These are phyloP conservation scores for Ustulina deusta DNA, from an alignment of 2,329 filamentous ascomycete genomes.

Conservation along the genomic window DNA sequence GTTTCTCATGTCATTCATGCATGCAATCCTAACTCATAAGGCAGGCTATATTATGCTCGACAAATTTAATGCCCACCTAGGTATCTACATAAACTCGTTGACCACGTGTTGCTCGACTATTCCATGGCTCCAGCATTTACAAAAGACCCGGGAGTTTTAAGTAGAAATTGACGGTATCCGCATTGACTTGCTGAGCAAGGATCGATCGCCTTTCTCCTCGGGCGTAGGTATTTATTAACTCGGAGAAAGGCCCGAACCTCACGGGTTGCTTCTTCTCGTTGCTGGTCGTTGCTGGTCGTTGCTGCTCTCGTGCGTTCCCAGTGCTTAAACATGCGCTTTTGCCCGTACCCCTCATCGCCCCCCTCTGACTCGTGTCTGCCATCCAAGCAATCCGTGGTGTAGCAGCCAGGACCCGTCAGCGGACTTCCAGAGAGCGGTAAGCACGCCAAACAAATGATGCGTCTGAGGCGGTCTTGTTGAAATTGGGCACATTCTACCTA, in stretches of 20 bases:
- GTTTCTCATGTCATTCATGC: constrained; percentile 26
- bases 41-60: constrained; percentile 17
- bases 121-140: constrained; percentile 14
- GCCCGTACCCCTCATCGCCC: constrained; percentile 1
- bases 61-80: constrained; percentile 12
- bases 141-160: constrained; percentile 23
- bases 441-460: constrained; percentile 10
- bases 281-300: not conserved
- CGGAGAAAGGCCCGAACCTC: not conserved
- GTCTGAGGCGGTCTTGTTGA: constrained; percentile 5
- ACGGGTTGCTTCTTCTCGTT: not conserved
- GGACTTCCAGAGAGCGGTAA: constrained; percentile 9
- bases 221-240: constrained; percentile 12
- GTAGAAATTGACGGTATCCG: constrained; percentile 19
- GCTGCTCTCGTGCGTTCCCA: not conserved
- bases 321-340: constrained; percentile 9
- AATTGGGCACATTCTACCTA: constrained; percentile 8
- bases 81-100: constrained; percentile 19
- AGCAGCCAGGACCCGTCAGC: constrained; percentile 2
- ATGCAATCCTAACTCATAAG: constrained; percentile 28
- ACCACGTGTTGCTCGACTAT: constrained; percentile 37
- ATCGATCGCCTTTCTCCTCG: constrained; percentile 10
- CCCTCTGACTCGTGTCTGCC: constrained; percentile 11
- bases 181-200: constrained; percentile 9
- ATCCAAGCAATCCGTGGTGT: constrained; percentile 8